These are phyloP conservation scores for Colletotrichum sp. DNA, from an alignment of 2,329 filamentous ascomycete species.

Conservation along the genomic window DNA sequence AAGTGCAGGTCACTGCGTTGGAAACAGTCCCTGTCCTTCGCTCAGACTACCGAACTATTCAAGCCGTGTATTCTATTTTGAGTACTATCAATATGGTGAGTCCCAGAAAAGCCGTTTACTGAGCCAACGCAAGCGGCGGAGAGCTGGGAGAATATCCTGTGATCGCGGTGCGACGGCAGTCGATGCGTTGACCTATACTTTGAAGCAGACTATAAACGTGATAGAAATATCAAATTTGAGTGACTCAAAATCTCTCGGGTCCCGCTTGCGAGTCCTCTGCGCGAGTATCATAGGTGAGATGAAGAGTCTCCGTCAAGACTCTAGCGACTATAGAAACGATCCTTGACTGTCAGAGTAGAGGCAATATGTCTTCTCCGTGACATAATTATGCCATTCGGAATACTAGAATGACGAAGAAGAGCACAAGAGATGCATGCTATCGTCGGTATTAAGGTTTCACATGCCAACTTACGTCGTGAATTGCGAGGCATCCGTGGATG, in stretches of 20 bases:
- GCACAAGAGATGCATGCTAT: accelerated
- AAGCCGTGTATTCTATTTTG: accelerated
- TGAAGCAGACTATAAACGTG: neutral
- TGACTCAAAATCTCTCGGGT: neutral
- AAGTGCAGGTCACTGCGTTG: accelerated
- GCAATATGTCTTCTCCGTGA: neutral
- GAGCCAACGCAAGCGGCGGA: neutral
- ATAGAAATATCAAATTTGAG: accelerated
- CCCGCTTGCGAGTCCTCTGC: no score
- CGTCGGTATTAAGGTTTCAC: accelerated
- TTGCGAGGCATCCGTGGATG: neutral
- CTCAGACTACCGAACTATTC: neutral
- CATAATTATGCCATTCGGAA: accelerated
- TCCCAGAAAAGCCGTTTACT: accelerated
- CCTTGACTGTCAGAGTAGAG: neutral
- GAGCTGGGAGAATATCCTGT: no score
- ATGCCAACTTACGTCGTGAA: neutral
- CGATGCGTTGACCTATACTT: accelerated
- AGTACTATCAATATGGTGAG: accelerated
- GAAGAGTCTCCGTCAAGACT: neutral
- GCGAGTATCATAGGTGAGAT: neutral
- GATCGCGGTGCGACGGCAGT: no score
- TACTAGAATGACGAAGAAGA: neutral
- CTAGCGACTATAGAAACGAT: neutral
- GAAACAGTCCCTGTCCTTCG: neutral